Evolutionary conservation across 768 basidiomycete species (phyloP).

Genomic region (Tylopilus balloui): DNA sequence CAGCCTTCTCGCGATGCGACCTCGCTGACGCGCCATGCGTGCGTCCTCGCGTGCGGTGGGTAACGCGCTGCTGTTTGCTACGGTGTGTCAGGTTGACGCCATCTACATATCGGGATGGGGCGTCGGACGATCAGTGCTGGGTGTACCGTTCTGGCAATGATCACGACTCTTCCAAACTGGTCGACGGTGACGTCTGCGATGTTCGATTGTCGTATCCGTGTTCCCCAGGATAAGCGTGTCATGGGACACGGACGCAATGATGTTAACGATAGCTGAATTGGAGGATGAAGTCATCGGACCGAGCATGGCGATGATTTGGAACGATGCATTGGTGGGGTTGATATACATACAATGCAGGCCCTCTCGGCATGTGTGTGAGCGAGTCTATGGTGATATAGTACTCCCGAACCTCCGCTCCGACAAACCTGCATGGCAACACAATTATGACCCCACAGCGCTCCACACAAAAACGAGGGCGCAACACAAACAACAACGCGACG

Average conservation of each 20-base stretch:
- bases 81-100: too few relatives aligned
- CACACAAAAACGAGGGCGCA: slow-evolving; percentile 7
- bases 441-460: slow-evolving; percentile 12
- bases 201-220: neutral
- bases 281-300: slow-evolving; percentile 29
- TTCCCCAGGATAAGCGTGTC: slow-evolving; percentile 13
- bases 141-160: slow-evolving; percentile 5
- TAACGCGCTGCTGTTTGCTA: neutral
- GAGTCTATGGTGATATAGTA: slow-evolving; percentile 23
- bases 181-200: neutral
- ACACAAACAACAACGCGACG: slow-evolving; percentile 9
- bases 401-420: slow-evolving; percentile 16
- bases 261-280: too few relatives aligned
- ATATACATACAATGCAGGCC: slow-evolving; percentile 32
- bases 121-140: slow-evolving; percentile 13
- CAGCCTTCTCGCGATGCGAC: slow-evolving; percentile 14
- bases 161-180: too few relatives aligned
- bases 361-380: slow-evolving; percentile 16
- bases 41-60: neutral
- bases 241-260: slow-evolving; percentile 1
- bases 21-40: slow-evolving; percentile 5
- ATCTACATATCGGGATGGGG: slow-evolving; percentile 20
- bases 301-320: slow-evolving; percentile 7
- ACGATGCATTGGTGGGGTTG: too few relatives aligned
- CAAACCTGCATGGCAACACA: slow-evolving; percentile 23